Base-by-base conservation (phyloP, 169 alveolate genomes). In the Plasmodium coatneyi region DNA sequence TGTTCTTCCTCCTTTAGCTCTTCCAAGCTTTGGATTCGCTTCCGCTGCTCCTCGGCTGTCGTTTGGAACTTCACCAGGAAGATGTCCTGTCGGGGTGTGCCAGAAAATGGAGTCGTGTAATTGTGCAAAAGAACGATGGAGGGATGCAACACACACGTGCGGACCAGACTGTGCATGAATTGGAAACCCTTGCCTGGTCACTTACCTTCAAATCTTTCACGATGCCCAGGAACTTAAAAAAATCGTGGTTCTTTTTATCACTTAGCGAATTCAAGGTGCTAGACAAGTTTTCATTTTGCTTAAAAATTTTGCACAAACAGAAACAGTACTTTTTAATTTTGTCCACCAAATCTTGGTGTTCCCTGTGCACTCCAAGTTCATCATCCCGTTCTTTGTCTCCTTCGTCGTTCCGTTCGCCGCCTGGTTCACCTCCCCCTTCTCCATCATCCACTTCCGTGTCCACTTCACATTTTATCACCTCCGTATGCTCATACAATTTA, bases 401-500 rank as follows among this genome's bases (percentile, higher is more conserved):
- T 14, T 43, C 80, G 14, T 30, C 28, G 34, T 19, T 43, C 1
- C 72, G 30, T 25, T 22, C 52, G 14, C 3, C 39, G 22, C 34
- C 22, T 1, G 6, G 34, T 14, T 49, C 86, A 3, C 7, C 28
- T 5, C 9, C 32, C 19, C 56, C 60, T 4, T 39, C 30, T 19
- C 36, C 22, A 56, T 5, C 25, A 9, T 60, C n/a, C 56, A 46
- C 71, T 22, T 86, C 84, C 19, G 5, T 34, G 0, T 46, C 52
- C 25, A 16, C 76, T 30, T 72, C 41, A 46, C 39, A 43, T 43
- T 54, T 87, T 78, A 39, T 10, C 49, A 87, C 32, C 28, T 78
- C 74, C 30, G 60, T 87, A 7, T 87, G 93, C 25, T 87, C 93
- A 87, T 87, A 87, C 39, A 87, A 87, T 79, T 87, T 87, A 49